A percentile compares a stretch with the other conserved stretches of the same genome.
These are phyloP conservation scores for Oldenlandia corymbosa DNA, from an alignment of 257 asterid species.

Conservation along the genomic window DNA sequence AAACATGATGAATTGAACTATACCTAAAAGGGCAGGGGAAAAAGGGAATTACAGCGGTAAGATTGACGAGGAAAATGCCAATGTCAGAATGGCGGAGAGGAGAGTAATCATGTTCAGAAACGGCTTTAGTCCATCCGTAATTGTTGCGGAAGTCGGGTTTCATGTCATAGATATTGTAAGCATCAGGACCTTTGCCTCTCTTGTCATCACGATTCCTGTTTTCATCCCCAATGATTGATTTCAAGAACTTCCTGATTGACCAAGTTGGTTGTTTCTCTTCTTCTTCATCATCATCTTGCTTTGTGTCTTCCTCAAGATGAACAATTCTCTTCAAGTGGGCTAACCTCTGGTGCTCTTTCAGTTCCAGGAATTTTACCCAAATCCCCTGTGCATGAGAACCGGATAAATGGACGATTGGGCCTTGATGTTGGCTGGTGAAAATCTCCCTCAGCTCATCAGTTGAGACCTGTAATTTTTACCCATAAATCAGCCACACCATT, in stretches of 20 bases:
- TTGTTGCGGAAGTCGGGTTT: slow-evolving; percentile 58
- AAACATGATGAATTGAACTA: no score
- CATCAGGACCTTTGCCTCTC: slow-evolving; percentile 39
- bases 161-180: slow-evolving; percentile 54
- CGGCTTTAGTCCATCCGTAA: slow-evolving; percentile 74
- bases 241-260: slow-evolving; percentile 56
- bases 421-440: slow-evolving; percentile 34
- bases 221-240: slow-evolving; percentile 31
- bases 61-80: slow-evolving; percentile 67
- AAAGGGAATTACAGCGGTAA: slow-evolving; percentile 49
- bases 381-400: slow-evolving; percentile 35
- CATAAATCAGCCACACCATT: no score
- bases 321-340: slow-evolving; percentile 47
- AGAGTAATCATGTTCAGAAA: slow-evolving; percentile 50
- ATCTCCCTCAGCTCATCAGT: slow-evolving; percentile 35
- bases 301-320: slow-evolving; percentile 16
- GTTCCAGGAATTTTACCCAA: slow-evolving; percentile 52
- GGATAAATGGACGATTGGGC: slow-evolving; percentile 52
- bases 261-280: slow-evolving; percentile 31
- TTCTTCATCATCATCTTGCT: neutral
- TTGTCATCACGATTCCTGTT: slow-evolving; percentile 9
- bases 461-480: slow-evolving; percentile 61
- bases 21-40: neutral
- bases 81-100: slow-evolving; percentile 50
- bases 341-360: slow-evolving; percentile 30